A percentile compares a stretch with the other conserved stretches of the same genome.
phyloP scores from a whole-genome alignment of 2,329 filamentous ascomycete genomes.

The Colletotrichum somersetense region DNA sequence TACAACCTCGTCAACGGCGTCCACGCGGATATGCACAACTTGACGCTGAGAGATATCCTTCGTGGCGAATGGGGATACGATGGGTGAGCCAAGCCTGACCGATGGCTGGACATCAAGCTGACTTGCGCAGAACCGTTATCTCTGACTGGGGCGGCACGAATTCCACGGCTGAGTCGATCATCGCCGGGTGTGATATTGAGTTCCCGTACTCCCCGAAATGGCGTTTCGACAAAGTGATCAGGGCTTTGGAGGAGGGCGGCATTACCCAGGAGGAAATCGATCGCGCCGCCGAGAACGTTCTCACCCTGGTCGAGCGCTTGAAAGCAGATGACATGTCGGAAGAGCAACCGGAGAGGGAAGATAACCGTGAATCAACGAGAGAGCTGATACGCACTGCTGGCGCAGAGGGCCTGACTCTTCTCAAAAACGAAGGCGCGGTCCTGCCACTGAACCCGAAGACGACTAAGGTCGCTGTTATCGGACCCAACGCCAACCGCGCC shows the following conservation, averaged over 20 bases:
- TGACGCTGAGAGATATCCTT: constrained; percentile 68
- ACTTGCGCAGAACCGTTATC: constrained; percentile 61
- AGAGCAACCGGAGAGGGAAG: constrained; percentile 69
- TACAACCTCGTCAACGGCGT: constrained; percentile 77
- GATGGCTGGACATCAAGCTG: not conserved
- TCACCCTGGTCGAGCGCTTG: constrained; percentile 71
- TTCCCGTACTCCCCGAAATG: constrained; percentile 69
- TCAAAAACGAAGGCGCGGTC: constrained; percentile 73
- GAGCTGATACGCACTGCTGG: constrained; percentile 71
- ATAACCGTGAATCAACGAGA: constrained; percentile 69
- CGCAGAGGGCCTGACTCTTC: constrained; percentile 71
- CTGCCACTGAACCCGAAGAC: constrained; percentile 68
- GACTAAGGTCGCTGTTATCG: constrained; percentile 74
- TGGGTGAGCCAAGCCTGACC: constrained; percentile 55
- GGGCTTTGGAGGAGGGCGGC: constrained; percentile 62
- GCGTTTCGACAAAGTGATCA: constrained; percentile 68
- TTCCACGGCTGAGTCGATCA: constrained; percentile 67
- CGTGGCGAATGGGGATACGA: constrained; percentile 74
- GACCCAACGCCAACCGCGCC: constrained; percentile 75
- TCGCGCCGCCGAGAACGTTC: constrained; percentile 69
- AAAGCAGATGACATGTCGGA: constrained; percentile 70
- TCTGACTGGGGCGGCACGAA: constrained; percentile 72
- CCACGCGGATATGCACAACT: constrained; percentile 69
- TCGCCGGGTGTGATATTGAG: constrained; percentile 69
- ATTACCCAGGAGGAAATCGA: constrained; percentile 65